These are phyloP conservation scores for Linderina pennispora DNA, from an alignment of 192 early-diverging fungal genomes.

Conservation along the genomic window DNA sequence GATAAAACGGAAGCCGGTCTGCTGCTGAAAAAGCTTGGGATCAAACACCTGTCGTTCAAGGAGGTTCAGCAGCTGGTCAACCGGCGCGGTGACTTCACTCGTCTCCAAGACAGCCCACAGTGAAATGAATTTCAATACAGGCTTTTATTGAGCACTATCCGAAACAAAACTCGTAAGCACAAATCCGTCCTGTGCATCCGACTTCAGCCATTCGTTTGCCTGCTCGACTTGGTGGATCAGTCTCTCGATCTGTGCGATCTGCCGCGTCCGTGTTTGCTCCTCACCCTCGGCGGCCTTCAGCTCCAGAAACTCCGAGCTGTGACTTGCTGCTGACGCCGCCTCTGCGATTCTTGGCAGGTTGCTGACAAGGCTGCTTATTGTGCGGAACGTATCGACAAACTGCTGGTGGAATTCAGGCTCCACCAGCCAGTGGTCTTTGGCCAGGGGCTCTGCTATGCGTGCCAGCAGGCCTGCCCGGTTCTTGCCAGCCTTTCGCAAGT, in stretches of 20 bases:
- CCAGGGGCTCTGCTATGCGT: slow-evolving; percentile 26
- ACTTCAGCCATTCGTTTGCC: slow-evolving; percentile 10
- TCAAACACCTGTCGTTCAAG: slow-evolving; percentile 14
- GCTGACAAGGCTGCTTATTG: slow-evolving; percentile 24
- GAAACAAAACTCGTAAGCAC: not conserved
- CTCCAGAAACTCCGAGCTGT: slow-evolving; percentile 5
- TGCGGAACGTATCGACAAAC: slow-evolving; percentile 25
- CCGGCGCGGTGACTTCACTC: not conserved
- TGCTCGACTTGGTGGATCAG: slow-evolving; percentile 31
- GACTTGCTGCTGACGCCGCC: slow-evolving; percentile 20
- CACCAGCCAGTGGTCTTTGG: slow-evolving; percentile 39
- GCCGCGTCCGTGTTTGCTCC: slow-evolving; percentile 1
- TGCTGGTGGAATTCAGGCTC: slow-evolving; percentile 26
- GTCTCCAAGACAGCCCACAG: not conserved
- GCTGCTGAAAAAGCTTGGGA: slow-evolving; percentile 31
- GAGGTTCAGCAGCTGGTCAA: slow-evolving; percentile 22
- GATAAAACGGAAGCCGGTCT: slow-evolving; percentile 16
- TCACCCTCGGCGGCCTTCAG: not conserved
- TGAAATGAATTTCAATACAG: not conserved
- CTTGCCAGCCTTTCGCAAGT: slow-evolving; percentile 19
- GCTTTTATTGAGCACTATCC: not conserved
- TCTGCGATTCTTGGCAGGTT: slow-evolving; percentile 15
- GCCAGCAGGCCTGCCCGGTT: slow-evolving; percentile 22
- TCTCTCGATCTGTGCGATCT: slow-evolving; percentile 32
- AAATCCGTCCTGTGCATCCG: not conserved